These are phyloP conservation scores for Asterophora lycoperdoides DNA, from an alignment of 768 basidiomycete species.

Conservation along the genomic window DNA sequence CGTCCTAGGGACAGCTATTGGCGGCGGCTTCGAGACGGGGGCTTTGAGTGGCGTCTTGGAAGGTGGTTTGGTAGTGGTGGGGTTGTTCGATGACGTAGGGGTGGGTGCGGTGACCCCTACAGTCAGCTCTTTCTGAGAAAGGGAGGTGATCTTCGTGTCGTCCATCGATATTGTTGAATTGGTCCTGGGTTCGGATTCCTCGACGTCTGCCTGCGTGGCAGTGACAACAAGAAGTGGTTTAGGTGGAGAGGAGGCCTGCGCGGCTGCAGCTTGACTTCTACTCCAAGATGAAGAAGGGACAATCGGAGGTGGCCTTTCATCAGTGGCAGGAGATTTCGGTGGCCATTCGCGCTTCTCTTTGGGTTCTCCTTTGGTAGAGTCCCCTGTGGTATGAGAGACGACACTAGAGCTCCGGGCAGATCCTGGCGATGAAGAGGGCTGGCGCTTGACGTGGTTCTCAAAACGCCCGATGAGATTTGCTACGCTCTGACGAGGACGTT, in stretches of 20 bases:
- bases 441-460: conserved; percentile 74
- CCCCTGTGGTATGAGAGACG: conserved; percentile 57
- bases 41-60: conserved; percentile 19
- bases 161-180: conserved; percentile 21
- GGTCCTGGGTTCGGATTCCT: conserved; percentile 17
- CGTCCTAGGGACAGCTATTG: conserved; percentile 19
- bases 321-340: conserved; percentile 40
- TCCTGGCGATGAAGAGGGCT: conserved; percentile 36
- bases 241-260: conserved; percentile 17
- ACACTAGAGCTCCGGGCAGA: conserved; percentile 64
- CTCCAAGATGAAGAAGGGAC: conserved; percentile 33
- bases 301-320: conserved; percentile 31
- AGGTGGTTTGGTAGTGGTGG: conserved; percentile 24
- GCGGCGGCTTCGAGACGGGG: conserved; percentile 8
- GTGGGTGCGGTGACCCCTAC: conserved; percentile 7
- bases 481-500: conserved; percentile 80
- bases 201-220: conserved; percentile 18
- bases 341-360: conserved; percentile 81
- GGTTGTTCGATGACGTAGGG: conserved; percentile 14
- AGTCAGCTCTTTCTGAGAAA: conserved; percentile 5
- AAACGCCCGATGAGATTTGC: conserved; percentile 90
- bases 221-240: conserved; percentile 14
- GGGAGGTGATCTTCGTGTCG: conserved; percentile 1
- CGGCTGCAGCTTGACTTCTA: conserved; percentile 28
- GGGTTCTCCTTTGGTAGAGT: conserved; percentile 60